These are phyloP conservation scores for Trichoderma gracile DNA, from an alignment of 2,329 filamentous ascomycete genomes.

Conservation along the genomic window DNA sequence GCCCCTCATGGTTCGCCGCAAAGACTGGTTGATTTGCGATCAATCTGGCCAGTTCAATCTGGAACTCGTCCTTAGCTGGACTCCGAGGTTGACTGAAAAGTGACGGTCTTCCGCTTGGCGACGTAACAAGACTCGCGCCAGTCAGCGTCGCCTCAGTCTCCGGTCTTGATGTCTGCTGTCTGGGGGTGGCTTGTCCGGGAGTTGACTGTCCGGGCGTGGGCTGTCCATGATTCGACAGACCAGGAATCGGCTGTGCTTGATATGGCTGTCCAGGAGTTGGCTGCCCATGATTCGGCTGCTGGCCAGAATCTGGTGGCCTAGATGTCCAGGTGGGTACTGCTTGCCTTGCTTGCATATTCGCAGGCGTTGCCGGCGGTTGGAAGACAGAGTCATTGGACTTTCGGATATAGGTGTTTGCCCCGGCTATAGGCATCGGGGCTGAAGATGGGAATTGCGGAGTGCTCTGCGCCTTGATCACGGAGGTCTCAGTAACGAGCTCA, in stretches of 20 bases:
- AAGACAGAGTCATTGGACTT: neutral
- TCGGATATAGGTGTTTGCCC: conserved; percentile 42
- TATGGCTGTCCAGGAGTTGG: too few relatives aligned
- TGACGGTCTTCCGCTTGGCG: conserved; percentile 5
- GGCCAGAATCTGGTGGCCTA: too few relatives aligned
- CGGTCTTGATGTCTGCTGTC: neutral
- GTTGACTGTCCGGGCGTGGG: too few relatives aligned
- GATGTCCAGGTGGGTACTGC: too few relatives aligned
- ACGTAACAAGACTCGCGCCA: too few relatives aligned
- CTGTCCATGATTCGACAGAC: too few relatives aligned
- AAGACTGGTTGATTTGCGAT: neutral
- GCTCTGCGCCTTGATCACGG: neutral
- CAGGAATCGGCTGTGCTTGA: too few relatives aligned
- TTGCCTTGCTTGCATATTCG: neutral
- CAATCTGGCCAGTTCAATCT: conserved; percentile 23
- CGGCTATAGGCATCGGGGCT: conserved; percentile 38
- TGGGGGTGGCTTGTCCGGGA: too few relatives aligned
- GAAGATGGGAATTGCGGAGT: conserved; percentile 20
- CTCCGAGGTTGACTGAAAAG: conserved; percentile 33
- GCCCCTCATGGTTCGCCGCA: neutral
- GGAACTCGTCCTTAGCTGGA: conserved; percentile 34
- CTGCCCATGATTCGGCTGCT: too few relatives aligned
- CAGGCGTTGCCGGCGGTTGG: neutral
- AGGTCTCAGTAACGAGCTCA: neutral
- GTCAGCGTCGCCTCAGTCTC: neutral